Evolutionary conservation across 352 stramenopile genomes (phyloP).

Genomic region (Blastocystis sp.): DNA sequence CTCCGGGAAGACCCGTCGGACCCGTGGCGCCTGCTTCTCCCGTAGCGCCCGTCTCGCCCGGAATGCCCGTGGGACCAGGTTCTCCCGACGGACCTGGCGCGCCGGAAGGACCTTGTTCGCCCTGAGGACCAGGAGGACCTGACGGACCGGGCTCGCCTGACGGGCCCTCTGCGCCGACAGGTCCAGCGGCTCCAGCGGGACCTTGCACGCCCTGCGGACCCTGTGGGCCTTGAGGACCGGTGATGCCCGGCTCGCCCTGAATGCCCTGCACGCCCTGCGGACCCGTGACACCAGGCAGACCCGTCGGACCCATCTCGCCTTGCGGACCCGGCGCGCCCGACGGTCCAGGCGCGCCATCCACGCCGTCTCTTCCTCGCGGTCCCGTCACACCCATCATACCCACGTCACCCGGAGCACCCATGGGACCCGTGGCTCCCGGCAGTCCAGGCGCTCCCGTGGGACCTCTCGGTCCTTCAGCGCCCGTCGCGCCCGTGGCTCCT

Average conservation of each 20-base stretch:
- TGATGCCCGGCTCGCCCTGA: conserved; percentile 5
- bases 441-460: conserved; percentile 7
- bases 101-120: conserved; percentile 13
- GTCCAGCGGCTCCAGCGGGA: conserved; percentile 4
- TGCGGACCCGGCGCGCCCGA: conserved; percentile 17
- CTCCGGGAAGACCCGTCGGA: neutral
- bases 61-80: neutral
- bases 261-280: conserved; percentile 45
- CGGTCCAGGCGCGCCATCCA: conserved; percentile 4
- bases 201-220: conserved; percentile 31
- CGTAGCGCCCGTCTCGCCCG: neutral
- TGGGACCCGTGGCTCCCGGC: conserved; percentile 21
- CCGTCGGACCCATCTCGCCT: conserved; percentile 23
- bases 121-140: neutral
- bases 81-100: neutral
- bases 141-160: neutral
- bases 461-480: conserved; percentile 36
- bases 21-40: conserved; percentile 22
- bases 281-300: conserved; percentile 48
- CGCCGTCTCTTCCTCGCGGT: conserved; percentile 23
- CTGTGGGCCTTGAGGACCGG: neutral
- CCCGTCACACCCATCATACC: conserved; percentile 26
- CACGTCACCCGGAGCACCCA: neutral
- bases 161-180: neutral
- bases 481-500: conserved; percentile 31